Conservation (phyloP, 306 rosid species). For the Acacia confusa region DNA sequence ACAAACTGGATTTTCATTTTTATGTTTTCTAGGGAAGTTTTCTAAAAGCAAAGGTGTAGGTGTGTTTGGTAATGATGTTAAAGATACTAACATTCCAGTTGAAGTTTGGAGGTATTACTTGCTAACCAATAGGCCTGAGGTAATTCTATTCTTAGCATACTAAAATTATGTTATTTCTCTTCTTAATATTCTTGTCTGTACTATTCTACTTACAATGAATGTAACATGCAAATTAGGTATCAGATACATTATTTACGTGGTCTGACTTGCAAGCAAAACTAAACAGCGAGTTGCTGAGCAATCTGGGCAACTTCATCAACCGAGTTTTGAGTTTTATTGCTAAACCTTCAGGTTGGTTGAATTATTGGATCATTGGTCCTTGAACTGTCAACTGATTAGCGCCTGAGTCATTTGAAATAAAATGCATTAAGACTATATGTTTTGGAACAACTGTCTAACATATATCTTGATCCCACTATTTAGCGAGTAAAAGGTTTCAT, state of each 20-base stretch:
- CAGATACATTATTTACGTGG: slow-evolving; percentile 93
- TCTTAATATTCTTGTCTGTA: not conserved
- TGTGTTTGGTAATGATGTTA: slow-evolving; percentile 95
- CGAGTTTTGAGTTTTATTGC: slow-evolving; percentile 93
- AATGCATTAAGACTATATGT: slow-evolving; percentile 17
- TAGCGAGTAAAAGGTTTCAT: slow-evolving; percentile 8
- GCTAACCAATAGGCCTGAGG: slow-evolving; percentile 97
- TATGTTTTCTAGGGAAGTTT: slow-evolving; percentile 69
- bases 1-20: not conserved
- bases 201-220: slow-evolving; percentile 18
- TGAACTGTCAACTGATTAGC: slow-evolving; percentile 12
- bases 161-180: slow-evolving; percentile 11
- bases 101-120: slow-evolving; percentile 99
- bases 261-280: slow-evolving; percentile 91
- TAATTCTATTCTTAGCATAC: slow-evolving; percentile 29
- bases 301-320: slow-evolving; percentile 90
- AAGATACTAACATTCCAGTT: slow-evolving; percentile 85
- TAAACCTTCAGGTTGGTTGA: slow-evolving; percentile 88
- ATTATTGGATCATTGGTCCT: slow-evolving; percentile 19
- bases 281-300: slow-evolving; percentile 82
- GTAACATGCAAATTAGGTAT: slow-evolving; percentile 52
- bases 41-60: slow-evolving; percentile 95
- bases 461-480: slow-evolving; percentile 7
- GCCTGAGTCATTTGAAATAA: slow-evolving; percentile 19
- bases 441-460: slow-evolving; percentile 17